These are phyloP conservation scores for Phytophthora europaea DNA, from an alignment of 352 stramenopile species.

Conservation along the genomic window DNA sequence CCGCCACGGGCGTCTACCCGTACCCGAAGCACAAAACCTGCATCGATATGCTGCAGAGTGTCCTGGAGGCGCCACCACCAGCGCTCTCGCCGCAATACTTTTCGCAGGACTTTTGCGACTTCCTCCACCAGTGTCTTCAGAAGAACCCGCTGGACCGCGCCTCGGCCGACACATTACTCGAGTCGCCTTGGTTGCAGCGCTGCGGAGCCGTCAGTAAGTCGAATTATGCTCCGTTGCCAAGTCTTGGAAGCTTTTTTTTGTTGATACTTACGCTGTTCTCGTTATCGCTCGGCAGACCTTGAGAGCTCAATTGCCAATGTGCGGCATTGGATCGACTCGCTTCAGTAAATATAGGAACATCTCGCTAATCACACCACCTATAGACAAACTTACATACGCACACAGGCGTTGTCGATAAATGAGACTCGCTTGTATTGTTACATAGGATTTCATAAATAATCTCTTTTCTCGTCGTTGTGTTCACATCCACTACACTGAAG, in stretches of 20 bases:
- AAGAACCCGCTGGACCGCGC: constrained; percentile 74
- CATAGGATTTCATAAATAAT: constrained; percentile 49
- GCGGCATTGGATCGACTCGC: constrained; percentile 75
- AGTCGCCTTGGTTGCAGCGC: constrained; percentile 79
- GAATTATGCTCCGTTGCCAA: background rate
- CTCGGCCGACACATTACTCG: constrained; percentile 67
- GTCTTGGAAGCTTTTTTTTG: constrained; percentile 30
- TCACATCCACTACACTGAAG: constrained; percentile 29
- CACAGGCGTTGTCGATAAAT: constrained; percentile 30
- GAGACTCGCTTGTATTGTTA: constrained; percentile 45
- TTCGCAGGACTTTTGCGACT: constrained; percentile 79
- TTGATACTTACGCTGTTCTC: constrained; percentile 28
- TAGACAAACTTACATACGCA: constrained; percentile 13
- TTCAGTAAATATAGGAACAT: constrained; percentile 49
- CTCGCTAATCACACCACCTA: background rate
- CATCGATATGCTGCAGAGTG: constrained; percentile 89
- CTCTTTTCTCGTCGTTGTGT: constrained; percentile 28
- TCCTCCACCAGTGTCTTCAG: constrained; percentile 72
- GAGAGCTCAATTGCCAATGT: constrained; percentile 60
- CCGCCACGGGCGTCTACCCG: constrained; percentile 88
- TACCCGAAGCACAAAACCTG: constrained; percentile 87
- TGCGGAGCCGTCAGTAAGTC: constrained; percentile 75
- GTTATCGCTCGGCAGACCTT: constrained; percentile 21
- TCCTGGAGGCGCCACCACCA: constrained; percentile 76
- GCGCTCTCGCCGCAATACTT: constrained; percentile 76